Conservation (phyloP, 371 early-diverging fungal genomes). For the Massospora cicadina region DNA sequence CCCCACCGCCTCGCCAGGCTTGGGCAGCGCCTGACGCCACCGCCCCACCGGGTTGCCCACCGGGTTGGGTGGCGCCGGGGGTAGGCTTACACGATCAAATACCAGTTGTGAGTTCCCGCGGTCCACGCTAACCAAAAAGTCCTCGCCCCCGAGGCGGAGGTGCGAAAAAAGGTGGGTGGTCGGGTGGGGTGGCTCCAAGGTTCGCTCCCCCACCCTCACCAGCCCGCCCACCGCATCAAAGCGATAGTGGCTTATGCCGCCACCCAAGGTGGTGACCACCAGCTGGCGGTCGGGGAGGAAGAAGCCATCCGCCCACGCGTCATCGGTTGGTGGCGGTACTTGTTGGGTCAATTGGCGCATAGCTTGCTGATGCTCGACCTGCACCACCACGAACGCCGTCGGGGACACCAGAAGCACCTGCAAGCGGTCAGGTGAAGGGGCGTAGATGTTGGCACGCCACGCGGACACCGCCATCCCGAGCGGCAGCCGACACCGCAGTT, state of each 20-base stretch:
- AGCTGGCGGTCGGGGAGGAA: neutral
- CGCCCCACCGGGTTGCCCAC: neutral
- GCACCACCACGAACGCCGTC: neutral
- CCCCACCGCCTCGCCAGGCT: neutral
- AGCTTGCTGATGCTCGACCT: neutral
- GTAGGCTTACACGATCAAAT: neutral
- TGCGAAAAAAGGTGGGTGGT: neutral
- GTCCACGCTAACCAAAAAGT: neutral
- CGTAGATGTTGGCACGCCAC: neutral
- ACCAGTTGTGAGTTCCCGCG: neutral
- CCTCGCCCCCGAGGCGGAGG: neutral
- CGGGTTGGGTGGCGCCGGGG: neutral
- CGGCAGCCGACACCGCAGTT: neutral
- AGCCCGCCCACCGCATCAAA: neutral
- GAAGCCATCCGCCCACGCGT: neutral
- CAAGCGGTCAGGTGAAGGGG: neutral
- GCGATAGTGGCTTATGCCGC: neutral
- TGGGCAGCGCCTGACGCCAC: neutral
- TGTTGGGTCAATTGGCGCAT: neutral
- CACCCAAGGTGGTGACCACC: neutral
- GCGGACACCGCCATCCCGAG: neutral
- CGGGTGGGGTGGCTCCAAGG: neutral
- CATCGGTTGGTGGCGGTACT: neutral
- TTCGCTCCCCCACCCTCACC: neutral
- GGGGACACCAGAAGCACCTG: neutral